These are phyloP conservation scores for Cutaneotrichosporon arboriforme DNA, from an alignment of 1,284 basidiomycete species.

Conservation along the genomic window DNA sequence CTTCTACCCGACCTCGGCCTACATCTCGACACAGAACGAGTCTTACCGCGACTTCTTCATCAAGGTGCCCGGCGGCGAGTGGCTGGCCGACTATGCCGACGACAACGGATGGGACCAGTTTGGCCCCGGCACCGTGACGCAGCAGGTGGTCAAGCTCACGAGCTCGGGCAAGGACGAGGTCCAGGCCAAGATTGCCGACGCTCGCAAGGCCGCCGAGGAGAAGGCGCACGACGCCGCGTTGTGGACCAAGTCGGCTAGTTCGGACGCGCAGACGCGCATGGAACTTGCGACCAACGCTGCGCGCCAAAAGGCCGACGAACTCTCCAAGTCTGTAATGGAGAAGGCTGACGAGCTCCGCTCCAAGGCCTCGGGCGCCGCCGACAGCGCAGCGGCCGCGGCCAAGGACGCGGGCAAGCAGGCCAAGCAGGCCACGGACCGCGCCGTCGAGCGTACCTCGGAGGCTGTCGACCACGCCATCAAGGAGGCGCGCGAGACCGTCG, in stretches of 20 bases:
- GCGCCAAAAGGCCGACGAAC: conserved; percentile 8
- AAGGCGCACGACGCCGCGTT: conserved; percentile 37
- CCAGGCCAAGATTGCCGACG: conserved; percentile 23
- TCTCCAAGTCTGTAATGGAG: conserved; percentile 3
- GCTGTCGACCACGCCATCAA: conserved; percentile 6
- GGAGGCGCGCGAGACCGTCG: conserved; percentile 11
- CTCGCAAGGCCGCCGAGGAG: conserved; percentile 46
- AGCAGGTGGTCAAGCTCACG: conserved; percentile 52
- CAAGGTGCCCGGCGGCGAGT: conserved; percentile 57
- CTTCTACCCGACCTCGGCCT: conserved; percentile 50
- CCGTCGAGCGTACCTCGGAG: conserved; percentile 4
- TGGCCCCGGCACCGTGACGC: conserved; percentile 54
- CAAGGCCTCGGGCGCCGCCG: conserved; percentile 23
- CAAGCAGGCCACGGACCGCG: conserved; percentile 19
- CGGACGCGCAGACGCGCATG: conserved; percentile 24
- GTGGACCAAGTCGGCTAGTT: conserved; percentile 33
- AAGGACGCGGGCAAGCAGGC: conserved; percentile 25
- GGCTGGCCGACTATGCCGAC: conserved; percentile 74
- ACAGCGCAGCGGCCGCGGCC: conserved; percentile 2
- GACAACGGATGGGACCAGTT: conserved; percentile 63
- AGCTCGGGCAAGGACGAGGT: conserved; percentile 49
- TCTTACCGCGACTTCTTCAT: conserved; percentile 53
- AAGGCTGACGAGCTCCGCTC: conserved; percentile 25
- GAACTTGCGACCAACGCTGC: conserved; percentile 22
- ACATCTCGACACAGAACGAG: conserved; percentile 48